Evolutionary conservation across 1,284 basidiomycete species (phyloP), one percentile per base, ranked within the genome.

Genomic region (Naganishia liquefaciens): DNA sequence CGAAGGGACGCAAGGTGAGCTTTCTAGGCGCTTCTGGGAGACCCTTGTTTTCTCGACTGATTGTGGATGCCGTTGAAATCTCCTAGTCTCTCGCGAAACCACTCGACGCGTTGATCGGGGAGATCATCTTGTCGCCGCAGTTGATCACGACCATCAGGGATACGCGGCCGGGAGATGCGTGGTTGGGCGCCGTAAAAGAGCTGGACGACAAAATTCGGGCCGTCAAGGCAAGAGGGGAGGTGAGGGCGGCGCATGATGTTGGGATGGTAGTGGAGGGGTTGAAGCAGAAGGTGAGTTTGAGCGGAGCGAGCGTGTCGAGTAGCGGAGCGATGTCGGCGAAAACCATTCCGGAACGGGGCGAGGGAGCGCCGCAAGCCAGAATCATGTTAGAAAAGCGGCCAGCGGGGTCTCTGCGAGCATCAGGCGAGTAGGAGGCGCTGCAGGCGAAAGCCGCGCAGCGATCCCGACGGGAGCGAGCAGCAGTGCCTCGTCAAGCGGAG

Each of bases 71-170:
- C 9, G 39, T 10, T 19, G 39, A 9, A 42, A 42, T 42, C 39
- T 42, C 50, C 9, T 70, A 96, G 93, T 88, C 83, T 79, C 91
- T 97, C 68, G 91, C 96, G 77, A 88, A 87, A 62, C 89, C 91
- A 2, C 82, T 99, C 37, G 88, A 91, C 7, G 86, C 83, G 66
- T 85, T 97, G 33, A 81, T 98, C 28, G 82, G 84, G 0, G 88
- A 91, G 67, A 85, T 98, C 50, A 88, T 87, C 28, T 85, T 99
- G 62, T 86, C 93, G 1, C 95, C 95, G 0, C 74, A 84, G 0
- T 82, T 97, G 5, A 87, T 92, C 19, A 85, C 85, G 2, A 83
- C 86, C 2, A 87, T 99, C 61, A 84, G 95, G 37, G 93, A 98
- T 72, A 89, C 89, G 0, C 83, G 84, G 68, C 90, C 93, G 1